Conservation (phyloP, 2,329 filamentous ascomycete species). For the Aurifilum marmelostoma region DNA sequence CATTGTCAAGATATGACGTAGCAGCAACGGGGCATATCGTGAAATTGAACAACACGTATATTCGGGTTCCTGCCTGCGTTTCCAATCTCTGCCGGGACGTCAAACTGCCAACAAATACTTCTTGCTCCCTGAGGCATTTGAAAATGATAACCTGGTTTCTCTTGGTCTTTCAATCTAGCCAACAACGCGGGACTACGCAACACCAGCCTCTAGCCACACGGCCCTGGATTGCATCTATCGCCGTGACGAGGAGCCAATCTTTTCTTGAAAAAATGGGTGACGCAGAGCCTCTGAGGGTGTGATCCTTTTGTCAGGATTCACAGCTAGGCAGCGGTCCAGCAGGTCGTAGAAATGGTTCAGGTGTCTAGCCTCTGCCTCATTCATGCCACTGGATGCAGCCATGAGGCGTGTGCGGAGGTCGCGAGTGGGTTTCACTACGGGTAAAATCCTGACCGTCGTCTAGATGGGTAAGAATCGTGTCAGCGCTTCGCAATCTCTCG, state of each 20-base stretch:
- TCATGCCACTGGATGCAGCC: conserved; percentile 73
- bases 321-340: conserved; percentile 81
- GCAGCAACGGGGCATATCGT: neutral
- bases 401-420: conserved; percentile 82
- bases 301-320: conserved; percentile 92
- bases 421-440: conserved; percentile 73
- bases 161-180: neutral
- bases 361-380: conserved; percentile 74
- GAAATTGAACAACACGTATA: neutral
- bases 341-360: conserved; percentile 84
- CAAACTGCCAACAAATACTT: neutral
- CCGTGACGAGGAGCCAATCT: conserved; percentile 33
- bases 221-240: conserved; percentile 7
- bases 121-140: neutral
- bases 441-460: conserved; percentile 69
- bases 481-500: conserved; percentile 23
- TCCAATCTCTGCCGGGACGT: neutral
- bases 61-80: neutral
- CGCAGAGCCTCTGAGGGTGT: conserved; percentile 83
- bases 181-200: conserved; percentile 1
- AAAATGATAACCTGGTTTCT: neutral
- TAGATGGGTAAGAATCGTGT: conserved; percentile 40
- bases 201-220: conserved; percentile 2
- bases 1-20: neutral
- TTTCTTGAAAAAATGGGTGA: conserved; percentile 79